A percentile compares a stretch with the other conserved stretches of the same genome.
phyloP scores from a whole-genome alignment of 2,329 filamentous ascomycete species.

The Magnaporthiopsis rhizophila region DNA sequence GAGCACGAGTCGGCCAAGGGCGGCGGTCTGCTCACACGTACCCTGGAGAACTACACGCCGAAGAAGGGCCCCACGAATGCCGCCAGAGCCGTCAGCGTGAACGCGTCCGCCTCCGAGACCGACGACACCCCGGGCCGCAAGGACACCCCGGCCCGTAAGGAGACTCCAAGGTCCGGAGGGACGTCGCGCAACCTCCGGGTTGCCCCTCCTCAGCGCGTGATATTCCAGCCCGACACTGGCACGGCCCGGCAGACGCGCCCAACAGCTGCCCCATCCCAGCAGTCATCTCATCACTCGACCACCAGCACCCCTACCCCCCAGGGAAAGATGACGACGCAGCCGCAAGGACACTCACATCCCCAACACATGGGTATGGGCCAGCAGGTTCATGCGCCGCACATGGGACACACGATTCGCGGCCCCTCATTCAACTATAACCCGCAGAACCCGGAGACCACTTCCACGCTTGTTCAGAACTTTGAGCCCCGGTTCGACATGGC shows the following conservation, averaged over 20 bases:
- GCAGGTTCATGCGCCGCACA: conserved; percentile 18
- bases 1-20: conserved; percentile 84
- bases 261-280: conserved; percentile 26
- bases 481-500: conserved; percentile 54
- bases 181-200: conserved; percentile 64
- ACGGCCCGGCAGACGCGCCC: conserved; percentile 57
- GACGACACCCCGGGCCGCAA: conserved; percentile 52
- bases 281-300: conserved; percentile 27
- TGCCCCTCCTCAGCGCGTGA: conserved; percentile 74
- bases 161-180: conserved; percentile 44
- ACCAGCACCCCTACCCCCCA: conserved; percentile 18
- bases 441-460: conserved; percentile 46
- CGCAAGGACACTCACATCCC: conserved; percentile 17
- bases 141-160: conserved; percentile 45
- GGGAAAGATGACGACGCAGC: conserved; percentile 14
- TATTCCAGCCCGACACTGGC: conserved; percentile 75
- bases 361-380: conserved; percentile 14
- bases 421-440: conserved; percentile 43
- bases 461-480: conserved; percentile 57
- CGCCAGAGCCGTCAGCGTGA: conserved; percentile 11
- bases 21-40: conserved; percentile 69
- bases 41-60: conserved; percentile 59
- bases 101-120: conserved; percentile 33
- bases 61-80: conserved; percentile 29
- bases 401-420: conserved; percentile 26